These are phyloP conservation scores for Anthoceros angustus DNA, from an alignment of 225 moss, liverwort and hornwort species.

Conservation along the genomic window DNA sequence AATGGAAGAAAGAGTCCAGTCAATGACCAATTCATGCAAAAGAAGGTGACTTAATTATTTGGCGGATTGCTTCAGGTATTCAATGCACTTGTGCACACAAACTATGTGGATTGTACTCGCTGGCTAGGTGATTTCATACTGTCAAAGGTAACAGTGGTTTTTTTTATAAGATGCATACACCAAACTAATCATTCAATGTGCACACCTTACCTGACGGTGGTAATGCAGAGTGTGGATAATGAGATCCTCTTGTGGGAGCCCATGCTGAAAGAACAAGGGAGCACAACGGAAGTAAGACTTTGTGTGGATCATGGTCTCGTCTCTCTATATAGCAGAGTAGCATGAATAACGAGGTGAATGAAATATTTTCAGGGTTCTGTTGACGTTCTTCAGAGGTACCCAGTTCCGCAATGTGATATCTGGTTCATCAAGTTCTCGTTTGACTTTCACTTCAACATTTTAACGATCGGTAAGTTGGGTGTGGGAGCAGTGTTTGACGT, in stretches of 20 bases:
- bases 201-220: background rate
- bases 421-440: constrained; percentile 99
- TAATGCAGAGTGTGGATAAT: constrained; percentile 77
- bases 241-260: constrained; percentile 99
- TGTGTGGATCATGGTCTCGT: background rate
- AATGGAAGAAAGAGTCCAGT: background rate
- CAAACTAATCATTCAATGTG: background rate
- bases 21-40: background rate
- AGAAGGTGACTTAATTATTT: background rate
- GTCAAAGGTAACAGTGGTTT: constrained; percentile 34
- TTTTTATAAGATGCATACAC: too few species aligned
- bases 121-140: constrained; percentile 95
- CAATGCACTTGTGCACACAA: constrained; percentile 77
- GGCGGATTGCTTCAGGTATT: constrained; percentile 32
- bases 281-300: constrained; percentile 24
- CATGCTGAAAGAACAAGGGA: constrained; percentile 54
- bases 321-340: background rate
- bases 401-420: constrained; percentile 92
- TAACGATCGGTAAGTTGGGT: constrained; percentile 42
- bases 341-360: background rate
- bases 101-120: constrained; percentile 93
- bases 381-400: constrained; percentile 85
- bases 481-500: background rate
- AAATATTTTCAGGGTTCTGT: constrained; percentile 40
- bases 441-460: constrained; percentile 73